These are phyloP conservation scores for Dillenia turbinata DNA, from an alignment of 164 flowering plant genomes.

Conservation along the genomic window DNA sequence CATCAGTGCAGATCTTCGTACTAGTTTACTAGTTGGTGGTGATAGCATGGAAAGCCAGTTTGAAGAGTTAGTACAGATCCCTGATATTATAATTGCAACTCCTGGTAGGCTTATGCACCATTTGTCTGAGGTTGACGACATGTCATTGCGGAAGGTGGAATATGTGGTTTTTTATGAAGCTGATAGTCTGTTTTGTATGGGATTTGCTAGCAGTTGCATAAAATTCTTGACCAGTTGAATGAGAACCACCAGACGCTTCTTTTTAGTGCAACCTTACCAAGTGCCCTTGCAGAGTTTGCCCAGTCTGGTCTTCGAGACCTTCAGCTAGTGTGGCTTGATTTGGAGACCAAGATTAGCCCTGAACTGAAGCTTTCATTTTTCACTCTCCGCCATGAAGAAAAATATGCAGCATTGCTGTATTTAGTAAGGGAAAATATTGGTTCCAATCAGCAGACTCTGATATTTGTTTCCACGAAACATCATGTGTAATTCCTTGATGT, in stretches of 20 bases:
- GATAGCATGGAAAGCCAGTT: slow-evolving; percentile 95
- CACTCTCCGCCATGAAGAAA: slow-evolving; percentile 85
- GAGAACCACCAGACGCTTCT: slow-evolving; percentile 93
- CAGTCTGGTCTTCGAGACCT: slow-evolving; percentile 94
- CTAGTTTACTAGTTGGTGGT: slow-evolving; percentile 88
- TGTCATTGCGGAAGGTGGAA: slow-evolving; percentile 83
- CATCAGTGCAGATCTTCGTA: slow-evolving; percentile 60
- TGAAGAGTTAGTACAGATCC: slow-evolving; percentile 87
- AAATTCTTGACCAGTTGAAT: slow-evolving; percentile 69
- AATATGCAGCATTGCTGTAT: slow-evolving; percentile 75
- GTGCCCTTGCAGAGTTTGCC: slow-evolving; percentile 95
- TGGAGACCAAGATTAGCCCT: slow-evolving; percentile 89
- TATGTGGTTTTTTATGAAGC: slow-evolving; percentile 98
- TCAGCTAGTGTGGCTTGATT: slow-evolving; percentile 81
- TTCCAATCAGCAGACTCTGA: slow-evolving; percentile 71
- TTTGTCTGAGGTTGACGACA: slow-evolving; percentile 88
- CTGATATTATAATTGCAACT: slow-evolving; percentile 96
- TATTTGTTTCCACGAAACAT: slow-evolving; percentile 93
- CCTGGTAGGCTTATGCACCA: slow-evolving; percentile 99
- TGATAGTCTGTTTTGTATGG: slow-evolving; percentile 84
- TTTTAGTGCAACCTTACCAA: slow-evolving; percentile 94
- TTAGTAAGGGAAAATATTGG: slow-evolving; percentile 76
- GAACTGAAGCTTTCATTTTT: slow-evolving; percentile 74
- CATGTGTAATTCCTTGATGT: slow-evolving; percentile 81
- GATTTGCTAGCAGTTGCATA: slow-evolving; percentile 90